Conservation (phyloP, 768 basidiomycete genomes). For the Leucocoprinus sp. region DNA sequence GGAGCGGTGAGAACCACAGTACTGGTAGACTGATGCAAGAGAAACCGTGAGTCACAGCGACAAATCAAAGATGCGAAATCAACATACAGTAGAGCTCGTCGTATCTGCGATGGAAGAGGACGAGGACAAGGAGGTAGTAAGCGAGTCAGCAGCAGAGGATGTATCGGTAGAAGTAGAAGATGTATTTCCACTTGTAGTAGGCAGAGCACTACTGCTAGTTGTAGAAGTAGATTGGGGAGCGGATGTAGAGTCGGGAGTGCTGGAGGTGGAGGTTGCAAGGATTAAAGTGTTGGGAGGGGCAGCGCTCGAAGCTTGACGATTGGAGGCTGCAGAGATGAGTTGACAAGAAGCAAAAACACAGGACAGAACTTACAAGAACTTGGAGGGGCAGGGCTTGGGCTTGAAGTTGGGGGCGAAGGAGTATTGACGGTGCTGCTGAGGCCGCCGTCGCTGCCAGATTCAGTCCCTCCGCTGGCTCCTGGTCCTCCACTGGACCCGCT, state of each 20-base stretch:
- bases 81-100: slow-evolving; percentile 13
- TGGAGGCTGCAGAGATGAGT: background rate
- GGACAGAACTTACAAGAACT: background rate
- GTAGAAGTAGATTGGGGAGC: background rate
- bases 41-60: background rate
- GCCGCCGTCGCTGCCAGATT: too few relatives aligned
- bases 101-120: slow-evolving; percentile 13
- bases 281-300: background rate
- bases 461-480: too few relatives aligned
- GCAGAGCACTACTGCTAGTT: slow-evolving; percentile 6
- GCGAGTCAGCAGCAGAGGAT: slow-evolving; percentile 6
- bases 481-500: too few relatives aligned
- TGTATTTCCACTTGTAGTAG: slow-evolving; percentile 5
- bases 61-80: background rate
- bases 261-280: background rate
- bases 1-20: slow-evolving; percentile 7
- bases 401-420: background rate
- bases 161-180: slow-evolving; percentile 11
- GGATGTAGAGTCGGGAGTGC: background rate
- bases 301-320: background rate
- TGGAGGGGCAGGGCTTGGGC: background rate
- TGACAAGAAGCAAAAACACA: background rate
- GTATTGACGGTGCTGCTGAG: background rate
- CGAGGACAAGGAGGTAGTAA: slow-evolving; percentile 11
- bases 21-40: slow-evolving; percentile 12